Evolutionary conservation across 164 flowering plant species (phyloP).

Genomic region (Piper longum): DNA sequence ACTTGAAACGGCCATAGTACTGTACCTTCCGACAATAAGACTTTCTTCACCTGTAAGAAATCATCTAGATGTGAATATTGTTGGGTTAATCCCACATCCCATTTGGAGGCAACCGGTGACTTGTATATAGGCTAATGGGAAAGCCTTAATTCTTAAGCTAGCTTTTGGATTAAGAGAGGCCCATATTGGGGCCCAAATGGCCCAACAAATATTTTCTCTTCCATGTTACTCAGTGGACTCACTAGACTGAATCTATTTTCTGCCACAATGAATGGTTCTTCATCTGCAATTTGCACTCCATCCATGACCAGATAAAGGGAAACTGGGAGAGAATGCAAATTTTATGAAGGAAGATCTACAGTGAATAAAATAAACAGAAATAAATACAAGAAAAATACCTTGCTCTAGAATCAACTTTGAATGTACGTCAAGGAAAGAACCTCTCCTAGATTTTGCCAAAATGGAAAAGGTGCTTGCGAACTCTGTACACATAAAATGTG

Average conservation of each 20-base stretch:
- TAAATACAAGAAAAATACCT: not conserved
- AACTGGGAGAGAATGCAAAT: not conserved
- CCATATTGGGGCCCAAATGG: no score
- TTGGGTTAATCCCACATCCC: no score
- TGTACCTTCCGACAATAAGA: no score
- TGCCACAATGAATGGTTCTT: no score
- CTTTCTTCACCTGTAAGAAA: not conserved
- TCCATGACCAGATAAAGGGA: not conserved
- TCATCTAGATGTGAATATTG: not conserved
- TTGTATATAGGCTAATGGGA: no score
- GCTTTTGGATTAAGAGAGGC: no score
- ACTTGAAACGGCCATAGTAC: not conserved
- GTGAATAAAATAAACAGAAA: not conserved
- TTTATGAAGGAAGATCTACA: no score
- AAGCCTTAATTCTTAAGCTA: no score
- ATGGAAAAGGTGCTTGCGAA: slow-evolving; percentile 56
- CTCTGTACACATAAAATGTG: slow-evolving; percentile 28
- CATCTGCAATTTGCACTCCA: no score
- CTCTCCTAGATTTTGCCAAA: slow-evolving; percentile 25
- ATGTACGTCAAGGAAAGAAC: slow-evolving; percentile 1
- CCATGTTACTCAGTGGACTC: not conserved
- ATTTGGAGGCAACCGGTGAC: no score
- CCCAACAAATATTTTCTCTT: not conserved
- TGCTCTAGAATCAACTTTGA: not conserved
- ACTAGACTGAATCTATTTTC: no score